These are phyloP conservation scores for Persicaria tinctoria DNA, from an alignment of 148 eudicot genomes.

Conservation along the genomic window DNA sequence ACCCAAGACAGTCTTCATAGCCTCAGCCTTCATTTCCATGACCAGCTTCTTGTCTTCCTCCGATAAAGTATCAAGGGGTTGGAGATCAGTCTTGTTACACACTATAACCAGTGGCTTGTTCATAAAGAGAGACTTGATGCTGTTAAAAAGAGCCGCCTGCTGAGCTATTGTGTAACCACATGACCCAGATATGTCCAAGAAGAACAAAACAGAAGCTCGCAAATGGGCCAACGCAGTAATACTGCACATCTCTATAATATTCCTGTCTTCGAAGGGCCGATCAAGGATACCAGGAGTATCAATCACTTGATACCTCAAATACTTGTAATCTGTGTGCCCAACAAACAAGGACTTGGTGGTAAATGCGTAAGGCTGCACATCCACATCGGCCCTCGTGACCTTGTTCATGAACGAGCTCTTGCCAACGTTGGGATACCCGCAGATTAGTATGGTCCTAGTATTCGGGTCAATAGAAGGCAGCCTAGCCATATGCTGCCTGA, in stretches of 20 bases:
- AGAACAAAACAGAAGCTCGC: conserved; percentile 83
- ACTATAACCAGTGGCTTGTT: conserved; percentile 79
- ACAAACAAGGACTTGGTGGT: conserved; percentile 91
- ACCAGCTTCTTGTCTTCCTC: conserved; percentile 80
- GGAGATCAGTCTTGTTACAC: conserved; percentile 88
- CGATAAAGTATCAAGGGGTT: conserved; percentile 59
- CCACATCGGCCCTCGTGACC: conserved; percentile 92
- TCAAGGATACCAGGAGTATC: conserved; percentile 93
- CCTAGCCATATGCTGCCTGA: conserved; percentile 95
- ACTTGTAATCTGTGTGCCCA: conserved; percentile 91
- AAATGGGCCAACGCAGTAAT: conserved; percentile 95
- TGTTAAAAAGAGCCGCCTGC: conserved; percentile 83
- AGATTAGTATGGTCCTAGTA: conserved; percentile 75
- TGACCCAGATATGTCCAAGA: conserved; percentile 80
- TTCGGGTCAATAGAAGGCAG: conserved; percentile 93
- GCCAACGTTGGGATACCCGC: conserved; percentile 95
- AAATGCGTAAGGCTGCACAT: conserved; percentile 95
- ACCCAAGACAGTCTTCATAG: conserved; percentile 67
- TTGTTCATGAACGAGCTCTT: conserved; percentile 95
- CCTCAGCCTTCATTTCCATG: conserved; percentile 79
- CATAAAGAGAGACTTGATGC: conserved; percentile 90
- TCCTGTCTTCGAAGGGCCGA: conserved; percentile 89
- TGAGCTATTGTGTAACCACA: conserved; percentile 88
- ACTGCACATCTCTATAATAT: conserved; percentile 96
- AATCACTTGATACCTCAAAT: conserved; percentile 83